phyloP scores from a whole-genome alignment of 1,139 yeast species.

The Kurtzmaniella natalensis region DNA sequence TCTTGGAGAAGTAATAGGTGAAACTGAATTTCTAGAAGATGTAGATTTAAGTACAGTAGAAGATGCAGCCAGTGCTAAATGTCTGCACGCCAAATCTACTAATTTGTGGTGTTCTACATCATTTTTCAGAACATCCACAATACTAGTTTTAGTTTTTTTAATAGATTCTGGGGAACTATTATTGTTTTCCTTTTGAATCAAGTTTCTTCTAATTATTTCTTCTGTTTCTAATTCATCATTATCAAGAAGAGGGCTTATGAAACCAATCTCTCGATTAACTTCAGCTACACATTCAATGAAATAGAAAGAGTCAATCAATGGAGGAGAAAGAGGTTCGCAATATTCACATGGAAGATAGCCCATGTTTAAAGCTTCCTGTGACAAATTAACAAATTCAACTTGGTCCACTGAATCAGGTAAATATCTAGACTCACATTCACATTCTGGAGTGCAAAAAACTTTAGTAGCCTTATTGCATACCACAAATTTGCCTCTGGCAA shows the following conservation, averaged over 20 bases:
- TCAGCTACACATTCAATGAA: slow-evolving; percentile 53
- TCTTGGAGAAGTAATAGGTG: slow-evolving; percentile 12
- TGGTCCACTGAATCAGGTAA: slow-evolving; percentile 40
- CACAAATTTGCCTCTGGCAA: slow-evolving; percentile 53
- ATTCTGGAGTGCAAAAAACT: slow-evolving; percentile 62
- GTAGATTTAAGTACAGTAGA: slow-evolving; percentile 39
- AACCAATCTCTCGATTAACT: slow-evolving; percentile 57
- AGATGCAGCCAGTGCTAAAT: slow-evolving; percentile 78
- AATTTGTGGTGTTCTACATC: slow-evolving; percentile 67
- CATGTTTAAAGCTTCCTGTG: slow-evolving; percentile 37
- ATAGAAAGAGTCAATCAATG: slow-evolving; percentile 48
- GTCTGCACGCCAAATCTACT: slow-evolving; percentile 79
- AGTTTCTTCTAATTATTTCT: slow-evolving; percentile 35
- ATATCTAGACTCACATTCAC: slow-evolving; percentile 46
- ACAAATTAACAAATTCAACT: slow-evolving; percentile 37
- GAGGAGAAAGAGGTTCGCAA: slow-evolving; percentile 43
- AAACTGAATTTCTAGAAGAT: slow-evolving; percentile 8
- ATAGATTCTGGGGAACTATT: slow-evolving; percentile 24
- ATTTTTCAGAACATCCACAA: slow-evolving; percentile 41
- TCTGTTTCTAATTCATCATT: slow-evolving; percentile 43
- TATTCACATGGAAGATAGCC: slow-evolving; percentile 51
- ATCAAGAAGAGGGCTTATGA: slow-evolving; percentile 46
- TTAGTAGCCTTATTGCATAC: slow-evolving; percentile 44
- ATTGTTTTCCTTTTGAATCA: slow-evolving; percentile 15
- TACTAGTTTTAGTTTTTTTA: slow-evolving; percentile 23